Evolutionary conservation across 148 eudicot genomes (phyloP).

Genomic region (Arbutus unedo): DNA sequence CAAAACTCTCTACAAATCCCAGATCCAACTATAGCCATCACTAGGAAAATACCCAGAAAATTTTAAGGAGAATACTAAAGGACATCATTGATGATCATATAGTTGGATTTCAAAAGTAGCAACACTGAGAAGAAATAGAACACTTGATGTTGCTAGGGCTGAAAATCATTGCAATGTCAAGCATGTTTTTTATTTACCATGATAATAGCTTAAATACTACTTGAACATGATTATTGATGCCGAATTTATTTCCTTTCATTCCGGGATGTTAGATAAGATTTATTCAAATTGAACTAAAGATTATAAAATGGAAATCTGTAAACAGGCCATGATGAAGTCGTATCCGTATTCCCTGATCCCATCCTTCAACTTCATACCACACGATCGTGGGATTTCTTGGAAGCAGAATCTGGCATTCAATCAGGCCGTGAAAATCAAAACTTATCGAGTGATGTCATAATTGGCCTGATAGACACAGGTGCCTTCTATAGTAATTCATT

Average conservation of each 20-base stretch:
- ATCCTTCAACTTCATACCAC: conserved; percentile 55
- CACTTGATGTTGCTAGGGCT: too few relatives aligned
- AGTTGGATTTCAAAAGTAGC: too few relatives aligned
- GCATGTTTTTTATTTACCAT: neutral
- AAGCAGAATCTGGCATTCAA: conserved; percentile 31
- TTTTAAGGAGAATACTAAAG: too few relatives aligned
- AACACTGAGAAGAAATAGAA: too few relatives aligned
- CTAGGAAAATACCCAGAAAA: too few relatives aligned
- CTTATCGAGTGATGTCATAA: conserved; percentile 41
- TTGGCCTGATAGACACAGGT: conserved; percentile 76
- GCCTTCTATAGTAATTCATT: neutral
- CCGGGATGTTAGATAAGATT: neutral
- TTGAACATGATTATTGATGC: neutral
- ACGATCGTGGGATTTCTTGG: conserved; percentile 66
- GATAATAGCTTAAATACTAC: neutral
- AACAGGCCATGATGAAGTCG: conserved; percentile 52
- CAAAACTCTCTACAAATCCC: too few relatives aligned
- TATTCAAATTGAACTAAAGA: neutral
- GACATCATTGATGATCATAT: too few relatives aligned
- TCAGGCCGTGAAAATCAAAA: neutral
- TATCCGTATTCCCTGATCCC: conserved; percentile 65
- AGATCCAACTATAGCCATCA: too few relatives aligned
- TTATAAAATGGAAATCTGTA: neutral
- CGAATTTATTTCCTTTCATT: neutral
- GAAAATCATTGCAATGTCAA: neutral